A percentile compares a stretch with the other conserved stretches of the same genome.
These are phyloP conservation scores for Ajuga reptans DNA, from an alignment of 305 asterid genomes.

Conservation along the genomic window DNA sequence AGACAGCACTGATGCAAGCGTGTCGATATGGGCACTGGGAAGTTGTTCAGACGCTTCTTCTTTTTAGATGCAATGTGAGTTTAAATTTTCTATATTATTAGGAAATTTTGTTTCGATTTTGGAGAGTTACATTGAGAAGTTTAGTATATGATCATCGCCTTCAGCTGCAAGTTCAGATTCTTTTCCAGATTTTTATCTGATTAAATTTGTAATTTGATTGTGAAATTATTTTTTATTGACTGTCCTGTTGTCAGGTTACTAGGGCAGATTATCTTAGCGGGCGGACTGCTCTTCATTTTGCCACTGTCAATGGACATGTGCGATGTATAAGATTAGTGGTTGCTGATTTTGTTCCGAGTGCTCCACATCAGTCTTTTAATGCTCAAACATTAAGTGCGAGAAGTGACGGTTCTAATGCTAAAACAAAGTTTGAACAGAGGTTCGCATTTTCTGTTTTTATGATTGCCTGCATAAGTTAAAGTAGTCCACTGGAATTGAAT, in stretches of 20 bases:
- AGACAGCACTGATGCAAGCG: conserved; percentile 92
- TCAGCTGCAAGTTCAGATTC: neutral
- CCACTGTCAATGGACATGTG: conserved; percentile 82
- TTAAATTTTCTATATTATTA: no score
- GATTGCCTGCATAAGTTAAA: neutral
- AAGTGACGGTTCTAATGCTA: conserved; percentile 38
- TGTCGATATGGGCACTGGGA: conserved; percentile 92
- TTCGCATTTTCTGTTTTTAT: conserved; percentile 10
- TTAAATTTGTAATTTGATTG: neutral
- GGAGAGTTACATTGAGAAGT: neutral
- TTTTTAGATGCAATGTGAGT: conserved; percentile 81
- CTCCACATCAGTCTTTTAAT: conserved; percentile 49
- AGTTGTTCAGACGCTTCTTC: conserved; percentile 83
- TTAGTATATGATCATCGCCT: neutral
- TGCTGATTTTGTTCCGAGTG: conserved; percentile 88
- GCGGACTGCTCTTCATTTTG: conserved; percentile 93
- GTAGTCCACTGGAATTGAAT: neutral
- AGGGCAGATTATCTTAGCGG: conserved; percentile 95
- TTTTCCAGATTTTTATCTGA: neutral
- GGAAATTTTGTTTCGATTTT: neutral
- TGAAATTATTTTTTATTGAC: neutral
- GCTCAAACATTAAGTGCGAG: conserved; percentile 36
- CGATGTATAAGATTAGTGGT: conserved; percentile 77
- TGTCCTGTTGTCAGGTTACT: conserved; percentile 42
- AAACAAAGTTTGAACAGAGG: conserved; percentile 49